phyloP scores from a whole-genome alignment of 2,329 filamentous ascomycete species.

The Botrytis porri region DNA sequence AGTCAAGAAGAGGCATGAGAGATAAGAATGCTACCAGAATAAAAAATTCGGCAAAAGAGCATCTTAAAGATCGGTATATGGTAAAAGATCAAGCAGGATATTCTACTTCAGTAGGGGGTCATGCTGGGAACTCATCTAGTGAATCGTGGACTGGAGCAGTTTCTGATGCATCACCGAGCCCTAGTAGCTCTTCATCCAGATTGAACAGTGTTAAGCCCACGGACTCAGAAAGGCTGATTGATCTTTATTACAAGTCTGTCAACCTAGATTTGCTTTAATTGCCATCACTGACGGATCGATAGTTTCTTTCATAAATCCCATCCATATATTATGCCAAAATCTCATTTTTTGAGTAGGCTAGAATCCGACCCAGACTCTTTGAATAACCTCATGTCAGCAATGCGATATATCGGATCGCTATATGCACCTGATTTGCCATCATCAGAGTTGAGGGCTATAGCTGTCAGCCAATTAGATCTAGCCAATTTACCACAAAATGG shows the following conservation, averaged over 20 bases:
- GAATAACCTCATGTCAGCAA: constrained; percentile 34
- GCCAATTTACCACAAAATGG: constrained; percentile 33
- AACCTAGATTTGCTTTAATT: neutral
- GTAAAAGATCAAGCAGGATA: constrained; percentile 7
- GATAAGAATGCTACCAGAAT: constrained; percentile 30
- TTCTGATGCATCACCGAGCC: constrained; percentile 26
- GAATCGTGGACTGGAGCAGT: constrained; percentile 23
- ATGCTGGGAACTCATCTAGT: constrained; percentile 15
- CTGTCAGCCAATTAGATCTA: constrained; percentile 30
- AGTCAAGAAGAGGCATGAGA: constrained; percentile 46
- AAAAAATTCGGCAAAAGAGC: constrained; percentile 22
- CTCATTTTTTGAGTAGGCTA: constrained; percentile 37
- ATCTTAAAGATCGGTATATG: constrained; percentile 15
- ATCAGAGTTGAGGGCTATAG: constrained; percentile 37
- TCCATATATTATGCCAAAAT: constrained; percentile 40
- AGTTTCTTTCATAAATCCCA: constrained; percentile 40
- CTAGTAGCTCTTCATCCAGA: constrained; percentile 25
- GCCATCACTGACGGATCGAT: constrained; percentile 30
- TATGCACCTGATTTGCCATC: constrained; percentile 37
- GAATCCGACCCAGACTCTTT: constrained; percentile 39
- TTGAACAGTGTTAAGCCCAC: constrained; percentile 20
- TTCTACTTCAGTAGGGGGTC: neutral
- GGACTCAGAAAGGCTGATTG: constrained; percentile 29
- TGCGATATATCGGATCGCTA: constrained; percentile 43
- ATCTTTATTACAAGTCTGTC: constrained; percentile 32